Percentiles rank a stretch among this genome's conserved stretches.
These are phyloP conservation scores for Hypomyces rosellus DNA, from an alignment of 2,329 filamentous ascomycete species.

Conservation along the genomic window DNA sequence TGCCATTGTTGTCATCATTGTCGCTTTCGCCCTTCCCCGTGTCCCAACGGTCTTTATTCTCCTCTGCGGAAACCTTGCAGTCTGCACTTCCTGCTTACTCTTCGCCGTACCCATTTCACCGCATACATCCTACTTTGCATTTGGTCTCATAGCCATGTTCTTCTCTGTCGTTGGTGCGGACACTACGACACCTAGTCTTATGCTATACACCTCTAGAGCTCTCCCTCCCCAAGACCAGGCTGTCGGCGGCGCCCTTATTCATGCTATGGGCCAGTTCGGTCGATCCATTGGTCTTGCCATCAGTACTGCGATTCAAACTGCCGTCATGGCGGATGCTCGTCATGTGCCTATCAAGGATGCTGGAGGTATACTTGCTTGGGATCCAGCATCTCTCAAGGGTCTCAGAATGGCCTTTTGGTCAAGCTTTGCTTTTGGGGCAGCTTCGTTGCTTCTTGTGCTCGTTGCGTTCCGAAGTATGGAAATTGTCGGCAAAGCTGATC, in stretches of 20 bases:
- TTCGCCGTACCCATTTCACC: constrained; percentile 58
- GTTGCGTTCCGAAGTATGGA: constrained; percentile 46
- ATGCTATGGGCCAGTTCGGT: constrained; percentile 59
- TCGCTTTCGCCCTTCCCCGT: constrained; percentile 50
- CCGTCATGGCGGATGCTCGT: constrained; percentile 47
- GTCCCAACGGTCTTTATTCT: constrained; percentile 54
- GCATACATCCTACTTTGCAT: constrained; percentile 59
- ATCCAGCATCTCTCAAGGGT: constrained; percentile 40
- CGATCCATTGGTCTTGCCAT: constrained; percentile 60
- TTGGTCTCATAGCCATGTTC: constrained; percentile 59
- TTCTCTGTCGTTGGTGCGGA: constrained; percentile 61
- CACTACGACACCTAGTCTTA: constrained; percentile 58
- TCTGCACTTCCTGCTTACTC: constrained; percentile 51
- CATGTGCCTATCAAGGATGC: constrained; percentile 37
- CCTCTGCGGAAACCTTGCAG: constrained; percentile 48
- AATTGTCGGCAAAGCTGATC: constrained; percentile 38
- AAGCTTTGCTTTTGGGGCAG: constrained; percentile 42
- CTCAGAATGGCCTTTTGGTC: constrained; percentile 47
- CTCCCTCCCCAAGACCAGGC: constrained; percentile 60
- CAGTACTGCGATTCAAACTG: constrained; percentile 58
- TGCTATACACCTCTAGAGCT: constrained; percentile 58
- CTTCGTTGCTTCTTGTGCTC: constrained; percentile 38
- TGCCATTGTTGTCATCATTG: constrained; percentile 48
- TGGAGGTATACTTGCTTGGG: constrained; percentile 37
- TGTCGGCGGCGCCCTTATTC: constrained; percentile 61